Percentiles rank a stretch among this genome's conserved stretches.
Evolutionary conservation across 2,329 filamentous ascomycete species (phyloP).

Genomic region (Triangularia verruculosa): DNA sequence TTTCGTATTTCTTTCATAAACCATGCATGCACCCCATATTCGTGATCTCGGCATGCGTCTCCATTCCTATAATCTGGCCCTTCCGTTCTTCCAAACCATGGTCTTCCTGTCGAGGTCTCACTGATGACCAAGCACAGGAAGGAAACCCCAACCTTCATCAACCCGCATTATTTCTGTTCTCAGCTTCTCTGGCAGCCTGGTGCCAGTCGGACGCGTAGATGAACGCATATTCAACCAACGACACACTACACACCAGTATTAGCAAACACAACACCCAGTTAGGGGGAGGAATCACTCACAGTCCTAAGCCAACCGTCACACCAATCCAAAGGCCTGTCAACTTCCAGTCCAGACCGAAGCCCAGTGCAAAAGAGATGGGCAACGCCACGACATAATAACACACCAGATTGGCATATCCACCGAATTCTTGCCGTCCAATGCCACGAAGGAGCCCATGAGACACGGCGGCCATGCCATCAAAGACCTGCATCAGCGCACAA

Average conservation of each 20-base stretch:
- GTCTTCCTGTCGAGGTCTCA: background rate
- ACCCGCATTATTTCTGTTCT: constrained; percentile 42
- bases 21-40: background rate
- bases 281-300: constrained; percentile 43
- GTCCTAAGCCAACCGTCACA: constrained; percentile 66
- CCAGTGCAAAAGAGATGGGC: constrained; percentile 75
- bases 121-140: background rate
- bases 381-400: constrained; percentile 85
- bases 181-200: constrained; percentile 51
- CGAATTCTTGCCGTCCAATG: constrained; percentile 83
- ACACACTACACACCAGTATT: constrained; percentile 39
- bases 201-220: constrained; percentile 54
- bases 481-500: constrained; percentile 84
- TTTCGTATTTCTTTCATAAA: background rate
- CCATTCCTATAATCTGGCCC: background rate
- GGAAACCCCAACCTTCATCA: constrained; percentile 11
- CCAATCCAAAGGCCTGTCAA: constrained; percentile 80
- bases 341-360: constrained; percentile 74
- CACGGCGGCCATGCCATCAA: constrained; percentile 75
- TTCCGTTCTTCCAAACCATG: background rate
- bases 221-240: constrained; percentile 53
- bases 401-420: constrained; percentile 82
- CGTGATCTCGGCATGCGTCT: background rate
- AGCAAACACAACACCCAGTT: background rate
- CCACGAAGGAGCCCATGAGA: constrained; percentile 85